Base-by-base conservation (phyloP, 345 rosid species). In the Salix arbutifolia region DNA sequence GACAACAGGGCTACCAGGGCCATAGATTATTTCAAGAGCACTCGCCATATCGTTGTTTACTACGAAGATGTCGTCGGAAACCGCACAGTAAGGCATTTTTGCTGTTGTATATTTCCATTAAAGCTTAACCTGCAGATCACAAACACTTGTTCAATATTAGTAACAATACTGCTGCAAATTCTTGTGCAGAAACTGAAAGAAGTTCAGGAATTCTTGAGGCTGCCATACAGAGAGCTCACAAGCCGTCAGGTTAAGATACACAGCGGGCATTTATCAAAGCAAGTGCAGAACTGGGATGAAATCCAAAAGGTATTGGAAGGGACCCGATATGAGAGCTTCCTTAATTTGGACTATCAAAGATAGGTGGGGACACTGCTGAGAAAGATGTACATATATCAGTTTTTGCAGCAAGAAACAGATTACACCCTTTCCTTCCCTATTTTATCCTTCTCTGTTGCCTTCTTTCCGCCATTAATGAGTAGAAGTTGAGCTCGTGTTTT, bases 201-300 rank as follows among this genome's bases (percentile, higher is more conserved):
- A 25, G 84, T 82, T 70, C 84, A 78, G 40, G 77, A 82, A 0
- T 86, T 82, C 71, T 70, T 81, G 17, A 62, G 86, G 16, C 75
- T 83, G 84, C 86, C 86, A 2, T 71, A 74, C 4, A 76, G 78
- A 72, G 78, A 84, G 30, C 83, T 78, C 12, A 82, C 70, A 3
- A 82, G 89, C 74, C 76, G 78, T 12, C 89, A 80, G 71, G 71
- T 84, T 65, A 82, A 82, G 86, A 86, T 82, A 67, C 89, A 82
- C 71, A 68, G 61, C 0, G 76, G 81, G 2, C 53, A 38, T 6
- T 71, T 86, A 42, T 78, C 84, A 16, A 23, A 71, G 3, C 84
- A 80, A 38, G 72, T 82, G 9, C 67, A 83, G 25, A 86, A 84
- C 58, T 74, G 82, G 83, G 76, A 71, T 35, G 77, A 74, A 4